Base-by-base conservation (phyloP, 2,329 filamentous ascomycete genomes). In the Metarhizium robertsii region DNA sequence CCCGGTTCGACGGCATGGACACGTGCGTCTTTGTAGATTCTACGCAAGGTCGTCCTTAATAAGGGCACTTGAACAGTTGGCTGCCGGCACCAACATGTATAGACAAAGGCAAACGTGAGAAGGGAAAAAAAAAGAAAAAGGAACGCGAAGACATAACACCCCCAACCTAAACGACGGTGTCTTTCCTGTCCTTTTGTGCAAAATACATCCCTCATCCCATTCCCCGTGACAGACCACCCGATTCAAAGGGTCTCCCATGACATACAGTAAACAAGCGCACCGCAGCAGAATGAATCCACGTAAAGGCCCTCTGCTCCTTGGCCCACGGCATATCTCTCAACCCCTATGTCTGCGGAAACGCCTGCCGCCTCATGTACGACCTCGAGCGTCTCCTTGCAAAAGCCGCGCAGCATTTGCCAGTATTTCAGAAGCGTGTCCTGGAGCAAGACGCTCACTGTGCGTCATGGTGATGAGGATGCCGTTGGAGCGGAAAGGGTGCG, bases 281-380 rank as follows among this genome's bases (percentile, higher is more conserved):
- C 25, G 25, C 53, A 6, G 50, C 36, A 7, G 38, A n/a, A 36
- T 40, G 43, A 52, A n/a, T 16, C 16, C 16, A 7, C 8, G 16
- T 50, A 18, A 48, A 50, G 4, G 40, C 36, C 16, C 16, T 49
- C 43, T 18, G 38, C 43, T 53, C 34, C 10, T 53, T 10, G 2
- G 29, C 30, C 57, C 55, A 58, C 10, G 50, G n/a, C 54, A 53
- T 53, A 4, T 60, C 36, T 36, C 50, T 20, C 25, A 43, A 8
- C n/a, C 30, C 14, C 59, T 18, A 5, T 58, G 57, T 58, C 57
- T 63, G 60, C 16, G 60, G 20, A 29, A 59, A 63, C 4, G 53
- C 38, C 51, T 63, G 58, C 57, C 57, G 60, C 3, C 58, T 16
- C 4, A 59, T 18, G 48, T 55, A 63, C 2, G 55, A 57, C 14